phyloP scores from a whole-genome alignment of 2,329 filamentous ascomycete genomes.

The Ceratocystis harringtonii region DNA sequence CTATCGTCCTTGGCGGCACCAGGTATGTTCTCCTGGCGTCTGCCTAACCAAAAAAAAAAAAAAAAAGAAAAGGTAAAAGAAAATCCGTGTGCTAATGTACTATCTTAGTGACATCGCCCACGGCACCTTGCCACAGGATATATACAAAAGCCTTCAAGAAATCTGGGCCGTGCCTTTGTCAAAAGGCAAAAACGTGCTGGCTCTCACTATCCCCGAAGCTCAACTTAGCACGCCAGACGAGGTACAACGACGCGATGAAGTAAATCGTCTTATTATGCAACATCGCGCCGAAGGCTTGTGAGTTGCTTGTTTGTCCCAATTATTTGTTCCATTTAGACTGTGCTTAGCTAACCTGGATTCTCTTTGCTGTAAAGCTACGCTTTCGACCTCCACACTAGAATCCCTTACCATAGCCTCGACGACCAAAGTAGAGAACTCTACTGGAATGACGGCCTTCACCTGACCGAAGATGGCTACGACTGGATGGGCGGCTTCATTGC shows the following conservation, averaged over 20 bases:
- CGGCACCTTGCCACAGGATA: constrained; percentile 25
- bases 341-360: not conserved
- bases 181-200: constrained; percentile 41
- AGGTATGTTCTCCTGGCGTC: constrained; percentile 30
- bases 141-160: constrained; percentile 35
- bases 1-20: constrained; percentile 48
- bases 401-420: constrained; percentile 39
- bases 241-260: constrained; percentile 26
- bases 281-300: constrained; percentile 39
- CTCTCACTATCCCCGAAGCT: constrained; percentile 47
- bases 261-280: constrained; percentile 40
- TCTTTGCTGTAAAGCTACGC: constrained; percentile 29
- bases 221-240: constrained; percentile 22
- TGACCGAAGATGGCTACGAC: constrained; percentile 44
- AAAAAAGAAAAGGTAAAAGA: not conserved
- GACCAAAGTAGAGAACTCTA: constrained; percentile 32
- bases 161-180: constrained; percentile 37
- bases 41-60: not conserved
- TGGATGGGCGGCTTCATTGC: constrained; percentile 45
- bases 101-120: constrained; percentile 35
- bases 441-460: constrained; percentile 48
- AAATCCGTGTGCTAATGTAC: not conserved
- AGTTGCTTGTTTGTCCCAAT: not conserved
- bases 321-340: not conserved
- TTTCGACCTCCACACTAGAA: constrained; percentile 39